Base-by-base conservation (phyloP, 208 protist genomes). In the Trypanosoma boissoni region DNA sequence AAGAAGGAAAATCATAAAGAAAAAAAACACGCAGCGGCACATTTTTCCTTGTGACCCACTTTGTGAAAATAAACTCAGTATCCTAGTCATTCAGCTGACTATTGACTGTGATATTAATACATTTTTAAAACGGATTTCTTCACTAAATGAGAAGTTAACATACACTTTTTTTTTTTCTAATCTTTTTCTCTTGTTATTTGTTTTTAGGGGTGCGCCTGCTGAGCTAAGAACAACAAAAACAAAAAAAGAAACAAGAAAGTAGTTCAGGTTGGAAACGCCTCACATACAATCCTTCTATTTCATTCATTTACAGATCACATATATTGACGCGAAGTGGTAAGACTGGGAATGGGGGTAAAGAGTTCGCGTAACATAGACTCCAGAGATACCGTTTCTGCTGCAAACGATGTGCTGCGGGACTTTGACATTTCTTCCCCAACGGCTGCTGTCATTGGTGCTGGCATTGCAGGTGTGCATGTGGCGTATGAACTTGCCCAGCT, bases 401-500 rank as follows among this genome's bases (percentile, higher is more conserved):
- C 50, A 7, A 59, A 61, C 31, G 53, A 76, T 6, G 41, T 72
- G n/a, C 54, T 79, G 23, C 48, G 63, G 31, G 50, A 64, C 26
- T 67, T 87, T 44, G 73, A 83, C 50, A 73, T 81, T 0, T 64
- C 55, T 10, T 14, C 58, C 0, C 85, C 83, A 0, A 81, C 66
- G 21, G 85, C 85, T 2, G 88, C 88, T 9, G 88, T 95, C 31
- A 73, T 95, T 45, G 85, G 88, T 18, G 85, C 78, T 24, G 88
- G 88, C 20, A 80, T 95, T 32, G 81, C 83, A 0, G 88, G 88
- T 18, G 85, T 95, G 12, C 88, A 95, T 64, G 78, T 81, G 0
- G 88, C 88, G 7, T 90, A 95, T 57, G 88, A 95, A 64, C 72
- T 95, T 20, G 85, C 78, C 9, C 68, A 80, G 24, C 45, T 92